A percentile compares a stretch with the other conserved stretches of the same genome.
Conservation (phyloP, 345 rosid genomes). For the Citrus inodora region DNA sequence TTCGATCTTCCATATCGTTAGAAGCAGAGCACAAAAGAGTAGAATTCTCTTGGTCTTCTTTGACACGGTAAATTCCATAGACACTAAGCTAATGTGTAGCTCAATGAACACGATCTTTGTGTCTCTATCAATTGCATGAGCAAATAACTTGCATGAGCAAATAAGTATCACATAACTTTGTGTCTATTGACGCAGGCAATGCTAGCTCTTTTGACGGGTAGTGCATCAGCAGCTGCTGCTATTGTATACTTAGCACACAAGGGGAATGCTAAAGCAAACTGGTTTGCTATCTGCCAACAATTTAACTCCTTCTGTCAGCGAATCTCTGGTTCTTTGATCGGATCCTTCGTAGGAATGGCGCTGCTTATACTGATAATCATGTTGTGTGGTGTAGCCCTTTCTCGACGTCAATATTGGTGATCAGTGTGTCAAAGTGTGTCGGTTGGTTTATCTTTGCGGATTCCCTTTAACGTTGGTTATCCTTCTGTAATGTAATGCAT, state of each 20-base stretch:
- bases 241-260: constrained; percentile 74
- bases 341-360: constrained; percentile 52
- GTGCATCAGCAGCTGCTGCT: constrained; percentile 79
- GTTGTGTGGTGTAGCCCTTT: constrained; percentile 49
- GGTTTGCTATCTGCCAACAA: constrained; percentile 76
- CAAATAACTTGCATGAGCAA: too few relatives aligned
- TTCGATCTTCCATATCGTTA: constrained; percentile 51
- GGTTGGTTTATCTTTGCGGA: constrained; percentile 9
- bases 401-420: constrained; percentile 35
- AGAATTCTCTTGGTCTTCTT: constrained; percentile 47
- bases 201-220: constrained; percentile 59
- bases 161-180: background rate
- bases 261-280: constrained; percentile 64
- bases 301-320: constrained; percentile 79
- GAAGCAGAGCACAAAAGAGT: constrained; percentile 43
- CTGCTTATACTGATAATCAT: constrained; percentile 43
- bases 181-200: constrained; percentile 33
- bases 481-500: background rate
- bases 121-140: too few relatives aligned
- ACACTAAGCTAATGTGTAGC: background rate
- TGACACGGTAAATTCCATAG: constrained; percentile 43
- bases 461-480: background rate
- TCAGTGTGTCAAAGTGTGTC: background rate
- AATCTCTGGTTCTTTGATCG: constrained; percentile 65
- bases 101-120: background rate